These are phyloP conservation scores for Pichia manshurica DNA, from an alignment of 805 yeast species.

Conservation along the genomic window DNA sequence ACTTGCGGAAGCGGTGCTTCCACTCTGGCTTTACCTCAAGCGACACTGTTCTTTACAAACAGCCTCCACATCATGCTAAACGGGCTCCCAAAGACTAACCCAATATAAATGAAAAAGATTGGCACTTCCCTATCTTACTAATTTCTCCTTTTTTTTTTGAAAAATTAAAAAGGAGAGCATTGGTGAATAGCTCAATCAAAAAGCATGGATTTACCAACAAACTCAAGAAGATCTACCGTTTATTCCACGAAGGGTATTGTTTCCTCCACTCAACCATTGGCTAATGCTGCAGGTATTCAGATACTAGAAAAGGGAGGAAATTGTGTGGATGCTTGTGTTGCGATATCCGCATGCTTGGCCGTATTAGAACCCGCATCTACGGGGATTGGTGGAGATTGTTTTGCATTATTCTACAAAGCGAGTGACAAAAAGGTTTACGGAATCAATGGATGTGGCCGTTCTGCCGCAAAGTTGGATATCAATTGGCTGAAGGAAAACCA, in stretches of 20 bases:
- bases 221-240: slow-evolving; percentile 67
- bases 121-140: no score
- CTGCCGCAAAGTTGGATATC: slow-evolving; percentile 46
- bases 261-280: slow-evolving; percentile 70
- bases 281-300: slow-evolving; percentile 65
- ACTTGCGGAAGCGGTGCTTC: background rate
- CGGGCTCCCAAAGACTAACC: no score
- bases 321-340: slow-evolving; percentile 59
- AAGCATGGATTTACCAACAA: background rate
- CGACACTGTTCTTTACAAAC: no score
- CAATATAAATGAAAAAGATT: no score
- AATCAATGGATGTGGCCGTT: slow-evolving; percentile 70
- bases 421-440: slow-evolving; percentile 51
- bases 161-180: no score
- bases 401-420: slow-evolving; percentile 52
- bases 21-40: no score
- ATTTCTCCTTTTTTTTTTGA: no score
- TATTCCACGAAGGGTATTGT: slow-evolving; percentile 70
- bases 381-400: slow-evolving; percentile 67
- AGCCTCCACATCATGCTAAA: no score
- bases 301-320: slow-evolving; percentile 70
- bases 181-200: no score
- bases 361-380: slow-evolving; percentile 56
- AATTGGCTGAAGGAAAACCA: slow-evolving; percentile 39
- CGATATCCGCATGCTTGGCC: slow-evolving; percentile 50